Evolutionary conservation across 2,329 filamentous ascomycete genomes (phyloP).

Genomic region (Thelonectria rubi): DNA sequence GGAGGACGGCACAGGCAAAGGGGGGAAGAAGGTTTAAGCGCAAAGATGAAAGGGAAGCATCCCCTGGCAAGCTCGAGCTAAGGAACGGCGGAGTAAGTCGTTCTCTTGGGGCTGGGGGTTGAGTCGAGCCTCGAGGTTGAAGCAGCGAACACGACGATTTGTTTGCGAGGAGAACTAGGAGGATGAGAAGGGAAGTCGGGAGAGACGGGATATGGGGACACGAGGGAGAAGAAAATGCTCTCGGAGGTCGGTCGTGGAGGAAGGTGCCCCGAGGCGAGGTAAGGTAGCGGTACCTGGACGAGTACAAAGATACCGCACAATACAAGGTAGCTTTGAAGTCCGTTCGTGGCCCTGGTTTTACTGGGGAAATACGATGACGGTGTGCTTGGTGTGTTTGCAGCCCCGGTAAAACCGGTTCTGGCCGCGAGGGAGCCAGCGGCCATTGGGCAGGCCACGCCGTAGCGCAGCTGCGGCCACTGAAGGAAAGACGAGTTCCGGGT

Average conservation of each 20-base stretch:
- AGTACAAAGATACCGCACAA: slow-evolving; percentile 20
- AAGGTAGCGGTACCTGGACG: slow-evolving; percentile 3
- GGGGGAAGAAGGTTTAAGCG: slow-evolving; percentile 28
- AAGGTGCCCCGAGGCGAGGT: slow-evolving; percentile 2
- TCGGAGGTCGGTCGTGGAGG: slow-evolving; percentile 19
- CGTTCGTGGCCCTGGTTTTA: slow-evolving; percentile 24
- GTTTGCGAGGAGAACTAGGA: slow-evolving; percentile 29
- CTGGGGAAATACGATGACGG: slow-evolving; percentile 42
- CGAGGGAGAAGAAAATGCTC: slow-evolving; percentile 40
- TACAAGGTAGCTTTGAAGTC: slow-evolving; percentile 42
- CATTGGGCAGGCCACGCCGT: slow-evolving; percentile 35
- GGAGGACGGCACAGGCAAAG: slow-evolving; percentile 28
- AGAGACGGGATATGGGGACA: slow-evolving; percentile 22
- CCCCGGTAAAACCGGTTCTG: slow-evolving; percentile 44
- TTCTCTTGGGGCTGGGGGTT: slow-evolving; percentile 29
- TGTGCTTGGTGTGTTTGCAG: slow-evolving; percentile 21
- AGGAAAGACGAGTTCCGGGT: slow-evolving; percentile 20
- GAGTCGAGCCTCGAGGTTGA: slow-evolving; percentile 28
- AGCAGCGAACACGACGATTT: slow-evolving; percentile 28
- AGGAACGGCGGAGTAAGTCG: slow-evolving; percentile 62
- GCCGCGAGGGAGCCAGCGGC: slow-evolving; percentile 27
- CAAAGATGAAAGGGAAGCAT: slow-evolving; percentile 44
- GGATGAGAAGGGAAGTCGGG: slow-evolving; percentile 15
- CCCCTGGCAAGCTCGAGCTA: slow-evolving; percentile 47
- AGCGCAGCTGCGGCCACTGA: slow-evolving; percentile 32